phyloP scores from a whole-genome alignment of 202 grass and related monocot species.

The Setaria viridis region DNA sequence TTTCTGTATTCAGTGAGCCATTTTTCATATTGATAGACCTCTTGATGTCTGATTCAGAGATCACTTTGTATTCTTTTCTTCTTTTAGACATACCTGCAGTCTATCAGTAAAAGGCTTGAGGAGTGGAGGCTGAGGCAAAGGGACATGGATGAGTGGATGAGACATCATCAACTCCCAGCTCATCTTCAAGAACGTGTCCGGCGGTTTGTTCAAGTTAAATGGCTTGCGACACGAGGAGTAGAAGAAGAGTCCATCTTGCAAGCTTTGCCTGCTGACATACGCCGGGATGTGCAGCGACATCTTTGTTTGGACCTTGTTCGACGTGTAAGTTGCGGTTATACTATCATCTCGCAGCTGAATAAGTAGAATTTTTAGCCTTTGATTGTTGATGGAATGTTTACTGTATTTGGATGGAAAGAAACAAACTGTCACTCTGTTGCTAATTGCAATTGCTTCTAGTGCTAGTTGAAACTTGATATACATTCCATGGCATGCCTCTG shows the following conservation, averaged over 20 bases:
- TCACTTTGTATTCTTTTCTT: slow-evolving; percentile 18
- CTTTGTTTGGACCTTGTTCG: slow-evolving; percentile 92
- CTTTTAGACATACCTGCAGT: slow-evolving; percentile 89
- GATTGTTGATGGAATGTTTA: slow-evolving; percentile 8
- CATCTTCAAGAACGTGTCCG: slow-evolving; percentile 76
- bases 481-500: slow-evolving; percentile 6
- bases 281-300: slow-evolving; percentile 87
- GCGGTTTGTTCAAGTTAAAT: slow-evolving; percentile 89
- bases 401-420: neutral
- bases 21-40: neutral
- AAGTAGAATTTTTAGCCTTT: neutral
- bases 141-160: slow-evolving; percentile 97
- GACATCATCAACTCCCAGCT: slow-evolving; percentile 76
- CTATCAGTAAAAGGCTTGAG: slow-evolving; percentile 83
- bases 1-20: slow-evolving; percentile 19
- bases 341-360: neutral
- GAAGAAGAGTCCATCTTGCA: slow-evolving; percentile 89
- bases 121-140: slow-evolving; percentile 88
- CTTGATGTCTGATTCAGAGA: slow-evolving; percentile 24
- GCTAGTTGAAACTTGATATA: slow-evolving; percentile 4
- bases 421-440: neutral
- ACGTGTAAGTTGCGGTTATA: slow-evolving; percentile 63
- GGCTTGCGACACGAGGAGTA: slow-evolving; percentile 88
- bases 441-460: neutral
- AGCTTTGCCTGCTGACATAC: slow-evolving; percentile 78